Percentiles rank a stretch among this genome's conserved stretches.
Evolutionary conservation across 2,329 filamentous ascomycete genomes (phyloP).

Genomic region (Gnomoniopsis sp.): DNA sequence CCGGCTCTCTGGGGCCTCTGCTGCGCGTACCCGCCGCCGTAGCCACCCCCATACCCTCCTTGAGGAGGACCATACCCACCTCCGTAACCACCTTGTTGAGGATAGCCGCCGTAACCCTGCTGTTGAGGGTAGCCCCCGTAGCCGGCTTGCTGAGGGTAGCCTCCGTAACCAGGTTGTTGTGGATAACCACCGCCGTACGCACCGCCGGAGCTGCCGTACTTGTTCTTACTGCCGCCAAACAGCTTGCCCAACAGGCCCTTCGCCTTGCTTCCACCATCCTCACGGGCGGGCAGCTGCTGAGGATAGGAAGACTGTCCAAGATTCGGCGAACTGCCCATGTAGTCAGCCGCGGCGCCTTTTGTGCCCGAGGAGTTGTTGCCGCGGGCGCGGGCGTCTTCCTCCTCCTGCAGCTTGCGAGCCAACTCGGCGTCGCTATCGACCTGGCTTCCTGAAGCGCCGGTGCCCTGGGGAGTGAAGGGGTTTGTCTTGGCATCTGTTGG

Average conservation of each 20-base stretch:
- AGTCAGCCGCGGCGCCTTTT: constrained; percentile 32
- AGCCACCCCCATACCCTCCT: constrained; percentile 28
- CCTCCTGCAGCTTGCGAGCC: constrained; percentile 75
- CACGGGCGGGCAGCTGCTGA: constrained; percentile 37
- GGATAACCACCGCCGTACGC: constrained; percentile 23
- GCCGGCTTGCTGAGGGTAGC: constrained; percentile 25
- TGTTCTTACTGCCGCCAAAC: constrained; percentile 42
- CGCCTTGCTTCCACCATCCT: constrained; percentile 33
- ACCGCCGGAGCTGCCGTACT: constrained; percentile 31
- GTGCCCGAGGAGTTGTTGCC: constrained; percentile 24
- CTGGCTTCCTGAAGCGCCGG: constrained; percentile 27
- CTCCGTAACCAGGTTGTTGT: constrained; percentile 30
- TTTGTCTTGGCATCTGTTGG: constrained; percentile 63
- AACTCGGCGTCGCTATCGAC: constrained; percentile 67
- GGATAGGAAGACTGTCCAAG: constrained; percentile 21
- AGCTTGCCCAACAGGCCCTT: constrained; percentile 52
- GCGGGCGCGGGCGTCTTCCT: constrained; percentile 67
- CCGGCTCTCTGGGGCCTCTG: constrained; percentile 41
- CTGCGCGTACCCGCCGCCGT: constrained; percentile 34
- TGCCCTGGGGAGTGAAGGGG: constrained; percentile 56
- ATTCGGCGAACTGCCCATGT: constrained; percentile 24
- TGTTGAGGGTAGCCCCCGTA: constrained; percentile 20
- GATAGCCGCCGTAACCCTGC: constrained; percentile 28
- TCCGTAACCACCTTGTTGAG: constrained; percentile 29
- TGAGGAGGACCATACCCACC: constrained; percentile 28